Evolutionary conservation across 73 alveolate genomes (phyloP).

Genomic region (Tetrahymena borealis): DNA sequence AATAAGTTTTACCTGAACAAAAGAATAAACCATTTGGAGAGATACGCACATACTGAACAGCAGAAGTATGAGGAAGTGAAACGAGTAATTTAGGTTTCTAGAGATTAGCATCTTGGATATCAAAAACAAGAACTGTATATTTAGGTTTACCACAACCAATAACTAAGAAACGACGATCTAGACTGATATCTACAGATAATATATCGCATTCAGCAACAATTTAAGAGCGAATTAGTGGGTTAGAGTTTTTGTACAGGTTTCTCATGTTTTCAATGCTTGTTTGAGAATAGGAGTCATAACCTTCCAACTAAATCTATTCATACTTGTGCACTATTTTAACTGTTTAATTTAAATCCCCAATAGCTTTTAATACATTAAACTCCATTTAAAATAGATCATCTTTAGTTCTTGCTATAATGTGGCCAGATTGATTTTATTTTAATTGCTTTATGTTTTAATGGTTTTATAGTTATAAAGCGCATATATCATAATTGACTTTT

Average conservation of each 20-base stretch:
- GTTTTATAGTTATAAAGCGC: background rate
- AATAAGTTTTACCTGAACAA: background rate
- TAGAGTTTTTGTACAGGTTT: background rate
- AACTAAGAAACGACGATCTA: background rate
- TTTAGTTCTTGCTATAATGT: background rate
- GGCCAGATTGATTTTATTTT: background rate
- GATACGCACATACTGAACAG: background rate
- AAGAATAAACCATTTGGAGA: background rate
- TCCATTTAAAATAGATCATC: background rate
- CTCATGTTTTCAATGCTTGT: background rate
- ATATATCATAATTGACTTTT: background rate
- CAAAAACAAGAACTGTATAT: background rate
- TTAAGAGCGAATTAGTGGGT: background rate
- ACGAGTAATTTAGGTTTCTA: background rate
- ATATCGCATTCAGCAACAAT: background rate
- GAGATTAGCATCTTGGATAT: background rate
- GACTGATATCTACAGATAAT: background rate
- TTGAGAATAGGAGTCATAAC: background rate
- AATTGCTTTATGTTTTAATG: background rate
- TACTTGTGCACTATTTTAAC: background rate
- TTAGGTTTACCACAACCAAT: background rate
- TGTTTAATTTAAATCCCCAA: background rate
- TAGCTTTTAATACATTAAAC: background rate
- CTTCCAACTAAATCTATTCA: background rate
- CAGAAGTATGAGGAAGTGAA: background rate